These are phyloP conservation scores for Oryza longistaminata DNA, from an alignment of 176 grass and related monocot species.

Conservation along the genomic window DNA sequence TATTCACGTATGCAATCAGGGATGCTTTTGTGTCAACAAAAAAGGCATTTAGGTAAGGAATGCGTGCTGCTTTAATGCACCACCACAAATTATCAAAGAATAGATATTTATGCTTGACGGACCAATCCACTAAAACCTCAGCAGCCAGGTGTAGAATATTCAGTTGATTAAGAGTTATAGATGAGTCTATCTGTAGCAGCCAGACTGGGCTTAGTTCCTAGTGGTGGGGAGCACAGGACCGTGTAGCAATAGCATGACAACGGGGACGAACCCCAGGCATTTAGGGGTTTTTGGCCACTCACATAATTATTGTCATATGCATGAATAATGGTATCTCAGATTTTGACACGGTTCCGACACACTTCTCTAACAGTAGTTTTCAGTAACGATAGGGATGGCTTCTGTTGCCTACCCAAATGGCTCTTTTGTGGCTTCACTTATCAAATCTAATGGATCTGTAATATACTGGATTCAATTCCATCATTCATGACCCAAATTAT, in stretches of 20 bases:
- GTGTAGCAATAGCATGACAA: not conserved
- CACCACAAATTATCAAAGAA: slow-evolving; percentile 10
- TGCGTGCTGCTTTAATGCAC: not conserved
- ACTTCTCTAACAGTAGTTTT: slow-evolving; percentile 1
- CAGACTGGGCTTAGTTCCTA: not conserved
- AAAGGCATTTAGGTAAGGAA: not conserved
- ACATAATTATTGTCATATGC: not conserved
- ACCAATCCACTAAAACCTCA: not conserved
- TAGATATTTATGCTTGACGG: not conserved
- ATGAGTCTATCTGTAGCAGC: not conserved
- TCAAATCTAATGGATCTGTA: too few relatives aligned
- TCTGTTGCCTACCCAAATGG: too few relatives aligned
- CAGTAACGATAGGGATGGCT: not conserved
- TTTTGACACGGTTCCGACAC: not conserved
- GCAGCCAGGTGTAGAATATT: not conserved
- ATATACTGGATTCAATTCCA: too few relatives aligned
- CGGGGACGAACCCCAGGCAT: not conserved
- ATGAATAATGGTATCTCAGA: not conserved
- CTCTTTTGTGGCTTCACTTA: too few relatives aligned
- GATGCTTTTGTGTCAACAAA: not conserved
- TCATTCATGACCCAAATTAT: too few relatives aligned
- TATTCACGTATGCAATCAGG: not conserved
- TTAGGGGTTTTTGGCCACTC: slow-evolving; percentile 13
- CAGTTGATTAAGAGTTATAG: not conserved
- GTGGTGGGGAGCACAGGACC: not conserved